Conservation (phyloP, 768 basidiomycete species). For the Pulveroboletus ravenelii region DNA sequence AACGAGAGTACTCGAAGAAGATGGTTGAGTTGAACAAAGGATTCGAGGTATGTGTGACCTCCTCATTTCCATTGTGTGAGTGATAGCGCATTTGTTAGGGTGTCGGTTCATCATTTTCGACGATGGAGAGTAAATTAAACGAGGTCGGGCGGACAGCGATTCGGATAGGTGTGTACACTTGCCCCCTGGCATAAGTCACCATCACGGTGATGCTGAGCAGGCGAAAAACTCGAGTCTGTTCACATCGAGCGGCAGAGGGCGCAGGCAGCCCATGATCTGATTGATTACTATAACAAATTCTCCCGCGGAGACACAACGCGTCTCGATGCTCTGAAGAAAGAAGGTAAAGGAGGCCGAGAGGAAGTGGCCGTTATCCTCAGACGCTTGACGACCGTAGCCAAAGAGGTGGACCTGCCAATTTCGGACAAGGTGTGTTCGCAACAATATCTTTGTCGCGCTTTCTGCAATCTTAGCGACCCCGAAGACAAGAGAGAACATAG, state of each 20-base stretch:
- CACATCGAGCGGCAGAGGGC: conserved; percentile 90
- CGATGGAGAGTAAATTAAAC: conserved; percentile 87
- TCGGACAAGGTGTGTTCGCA: conserved; percentile 63
- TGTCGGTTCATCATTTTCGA: conserved; percentile 81
- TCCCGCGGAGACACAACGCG: conserved; percentile 72
- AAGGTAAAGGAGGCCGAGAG: conserved; percentile 82
- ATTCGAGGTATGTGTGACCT: conserved; percentile 67
- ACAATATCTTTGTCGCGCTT: neutral
- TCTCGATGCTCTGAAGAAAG: conserved; percentile 75
- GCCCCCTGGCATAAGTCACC: neutral
- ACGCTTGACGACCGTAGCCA: conserved; percentile 81
- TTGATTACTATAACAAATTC: conserved; percentile 92
- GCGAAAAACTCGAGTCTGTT: conserved; percentile 93
- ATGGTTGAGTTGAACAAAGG: conserved; percentile 90
- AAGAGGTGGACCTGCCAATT: conserved; percentile 84
- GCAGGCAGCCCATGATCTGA: conserved; percentile 89
- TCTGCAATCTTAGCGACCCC: neutral
- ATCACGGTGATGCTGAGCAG: conserved; percentile 35
- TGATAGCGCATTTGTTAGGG: conserved; percentile 43
- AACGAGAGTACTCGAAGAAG: conserved; percentile 91
- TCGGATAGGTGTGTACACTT: conserved; percentile 62
- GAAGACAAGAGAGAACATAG: conserved; percentile 86
- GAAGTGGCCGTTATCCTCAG: conserved; percentile 86
- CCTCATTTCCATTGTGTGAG: neutral
- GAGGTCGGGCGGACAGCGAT: conserved; percentile 93